Evolutionary conservation across 176 grass and related monocot species (phyloP).

Genomic region (Triticum urartu): DNA sequence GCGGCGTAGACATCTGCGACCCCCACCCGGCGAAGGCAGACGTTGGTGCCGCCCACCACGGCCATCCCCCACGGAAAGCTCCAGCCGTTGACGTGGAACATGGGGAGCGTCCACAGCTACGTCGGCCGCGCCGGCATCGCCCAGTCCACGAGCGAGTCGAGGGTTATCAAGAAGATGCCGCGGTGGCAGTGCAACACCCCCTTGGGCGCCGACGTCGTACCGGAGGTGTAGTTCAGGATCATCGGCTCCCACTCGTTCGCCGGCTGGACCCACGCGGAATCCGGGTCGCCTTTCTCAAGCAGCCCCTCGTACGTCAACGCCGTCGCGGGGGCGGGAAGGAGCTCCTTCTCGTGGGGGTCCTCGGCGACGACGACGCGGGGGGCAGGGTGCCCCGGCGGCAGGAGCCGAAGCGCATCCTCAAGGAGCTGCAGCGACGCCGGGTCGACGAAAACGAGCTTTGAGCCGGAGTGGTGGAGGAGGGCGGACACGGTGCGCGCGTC

Average conservation of each 20-base stretch:
- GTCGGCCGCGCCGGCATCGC: slow-evolving; percentile 49
- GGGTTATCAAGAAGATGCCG: slow-evolving; percentile 58
- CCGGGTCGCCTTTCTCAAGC: slow-evolving; percentile 54
- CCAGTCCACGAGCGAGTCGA: slow-evolving; percentile 69
- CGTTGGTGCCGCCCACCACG: too few relatives aligned
- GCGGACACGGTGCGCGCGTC: slow-evolving; percentile 75
- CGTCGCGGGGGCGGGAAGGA: not conserved
- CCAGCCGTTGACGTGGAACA: slow-evolving; percentile 93
- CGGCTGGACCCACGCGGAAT: slow-evolving; percentile 64
- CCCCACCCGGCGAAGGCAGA: slow-evolving; percentile 13
- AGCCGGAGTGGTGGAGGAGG: slow-evolving; percentile 66
- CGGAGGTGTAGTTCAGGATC: slow-evolving; percentile 88
- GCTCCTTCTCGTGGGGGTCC: slow-evolving; percentile 44
- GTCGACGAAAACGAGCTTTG: slow-evolving; percentile 72
- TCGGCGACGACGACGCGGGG: slow-evolving; percentile 63
- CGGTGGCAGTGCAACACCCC: slow-evolving; percentile 90
- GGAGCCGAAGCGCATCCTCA: too few relatives aligned
- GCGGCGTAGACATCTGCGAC: slow-evolving; percentile 32
- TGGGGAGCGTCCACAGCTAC: slow-evolving; percentile 85
- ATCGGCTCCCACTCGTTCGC: slow-evolving; percentile 81
- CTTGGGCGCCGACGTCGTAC: slow-evolving; percentile 82
- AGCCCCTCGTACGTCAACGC: slow-evolving; percentile 63
- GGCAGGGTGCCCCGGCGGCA: slow-evolving; percentile 30
- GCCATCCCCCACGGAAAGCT: too few relatives aligned
- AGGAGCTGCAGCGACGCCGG: slow-evolving; percentile 44